Base-by-base conservation (phyloP, 371 early-diverging fungal genomes). In the Batrachochytrium dendrobatidis region DNA sequence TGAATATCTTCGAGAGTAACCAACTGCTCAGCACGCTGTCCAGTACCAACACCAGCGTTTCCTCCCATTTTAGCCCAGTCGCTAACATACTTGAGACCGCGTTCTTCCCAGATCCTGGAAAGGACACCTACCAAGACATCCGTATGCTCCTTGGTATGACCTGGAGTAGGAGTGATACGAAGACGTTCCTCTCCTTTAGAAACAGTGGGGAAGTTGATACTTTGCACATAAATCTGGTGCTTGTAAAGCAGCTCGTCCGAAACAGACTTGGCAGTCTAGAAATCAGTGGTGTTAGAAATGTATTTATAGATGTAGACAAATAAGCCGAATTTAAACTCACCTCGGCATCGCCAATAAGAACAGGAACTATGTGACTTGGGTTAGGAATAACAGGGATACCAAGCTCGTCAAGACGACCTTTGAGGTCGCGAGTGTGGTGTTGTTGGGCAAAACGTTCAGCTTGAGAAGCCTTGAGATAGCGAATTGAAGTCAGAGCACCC, bases 181-280 rank as follows among this genome's bases (percentile, higher is more conserved):
- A 98, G 86, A 56, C 98, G 88, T 75, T 98, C 98, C 71, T 95
- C 91, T 48, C 96, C 96, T 10, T 82, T 83, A 34, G 94, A 77
- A 12, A 98, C 98, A 26, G 98, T 98, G 22, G 98, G 98, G 70
- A 86, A 96, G 78, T 98, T 98, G 83, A 98, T 98, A 71, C 83
- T 79, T 77, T 98, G 97, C 53, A 96, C 98, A 68, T 98, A 98
- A 71, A 98, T 95, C 51, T 83, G 81, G 73, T 91, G 87, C 58
- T 89, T 83, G 68, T 71, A 72, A 56, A 98, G 79, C 43, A 98
- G 79, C 73, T 88, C 86, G 74, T 98, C 95, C 29, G 91, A 90
- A 26, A 95, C 94, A 17, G 80, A 77, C 72, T 94, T 94, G 68
- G 92, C 89, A 45, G 82, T 80, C 51, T n/a, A n/a, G n/a, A n/a